Percentiles rank a stretch among this genome's conserved stretches.
Evolutionary conservation across 371 early-diverging fungal species (phyloP).

Genomic region (Mortierella sp.): DNA sequence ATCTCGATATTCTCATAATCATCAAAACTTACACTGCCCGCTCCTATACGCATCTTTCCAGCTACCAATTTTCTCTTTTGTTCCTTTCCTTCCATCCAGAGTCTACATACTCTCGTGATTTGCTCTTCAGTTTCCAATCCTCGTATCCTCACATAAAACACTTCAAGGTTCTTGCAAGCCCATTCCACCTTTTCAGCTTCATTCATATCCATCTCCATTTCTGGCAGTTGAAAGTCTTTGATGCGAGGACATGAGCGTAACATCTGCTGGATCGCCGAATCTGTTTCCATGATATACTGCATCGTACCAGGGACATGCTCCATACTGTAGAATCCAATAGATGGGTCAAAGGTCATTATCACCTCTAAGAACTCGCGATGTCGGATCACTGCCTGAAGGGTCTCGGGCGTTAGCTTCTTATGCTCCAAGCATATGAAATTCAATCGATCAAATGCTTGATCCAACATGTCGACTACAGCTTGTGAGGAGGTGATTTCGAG

Average conservation of each 20-base stretch:
- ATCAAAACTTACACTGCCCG: neutral
- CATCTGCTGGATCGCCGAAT: neutral
- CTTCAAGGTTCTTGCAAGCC: neutral
- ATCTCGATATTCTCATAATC: neutral
- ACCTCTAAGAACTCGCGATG: neutral
- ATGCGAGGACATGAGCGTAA: neutral
- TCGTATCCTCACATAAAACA: neutral
- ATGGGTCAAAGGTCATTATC: neutral
- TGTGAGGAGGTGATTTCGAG: neutral
- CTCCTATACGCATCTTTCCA: neutral
- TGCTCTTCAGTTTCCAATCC: conserved; percentile 50
- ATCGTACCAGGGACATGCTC: neutral
- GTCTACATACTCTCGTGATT: conserved; percentile 57
- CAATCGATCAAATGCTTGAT: neutral
- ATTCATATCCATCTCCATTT: neutral
- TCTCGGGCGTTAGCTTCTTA: neutral
- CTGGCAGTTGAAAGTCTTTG: neutral
- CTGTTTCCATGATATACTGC: neutral
- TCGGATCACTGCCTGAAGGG: neutral
- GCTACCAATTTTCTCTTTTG: neutral
- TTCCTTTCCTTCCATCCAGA: conserved; percentile 55
- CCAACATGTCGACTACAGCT: neutral
- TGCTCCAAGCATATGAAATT: neutral
- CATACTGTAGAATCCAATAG: neutral
- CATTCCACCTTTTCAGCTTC: neutral